phyloP scores from a whole-genome alignment of 805 yeast species.

The Maudiozyma bulderi region DNA sequence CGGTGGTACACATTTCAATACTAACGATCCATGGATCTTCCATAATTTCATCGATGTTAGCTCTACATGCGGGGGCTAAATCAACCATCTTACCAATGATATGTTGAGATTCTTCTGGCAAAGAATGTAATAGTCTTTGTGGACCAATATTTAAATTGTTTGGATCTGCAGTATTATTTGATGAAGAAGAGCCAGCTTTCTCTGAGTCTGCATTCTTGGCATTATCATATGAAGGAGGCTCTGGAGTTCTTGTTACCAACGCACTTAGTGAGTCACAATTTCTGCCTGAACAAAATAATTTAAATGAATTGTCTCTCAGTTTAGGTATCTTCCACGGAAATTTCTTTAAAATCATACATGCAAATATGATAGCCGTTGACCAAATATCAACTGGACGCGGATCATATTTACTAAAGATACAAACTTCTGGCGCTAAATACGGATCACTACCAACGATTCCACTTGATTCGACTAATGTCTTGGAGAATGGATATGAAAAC shows the following conservation, averaged over 20 bases:
- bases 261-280: constrained; percentile 60
- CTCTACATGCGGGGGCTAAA: constrained; percentile 77
- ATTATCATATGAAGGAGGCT: constrained; percentile 32
- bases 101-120: constrained; percentile 60
- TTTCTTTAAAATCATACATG: constrained; percentile 84
- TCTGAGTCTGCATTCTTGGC: not conserved
- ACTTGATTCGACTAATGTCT: constrained; percentile 60
- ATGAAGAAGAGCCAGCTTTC: constrained; percentile 5
- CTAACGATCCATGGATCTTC: constrained; percentile 58
- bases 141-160: constrained; percentile 69
- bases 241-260: constrained; percentile 45
- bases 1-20: constrained; percentile 54
- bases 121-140: constrained; percentile 56
- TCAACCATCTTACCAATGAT: constrained; percentile 71
- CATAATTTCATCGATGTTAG: constrained; percentile 71
- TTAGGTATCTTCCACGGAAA: constrained; percentile 95
- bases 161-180: constrained; percentile 29
- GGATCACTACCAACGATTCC: constrained; percentile 92
- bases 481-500: constrained; percentile 77
- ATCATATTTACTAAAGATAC: constrained; percentile 72
- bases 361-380: constrained; percentile 85
- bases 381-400: constrained; percentile 92
- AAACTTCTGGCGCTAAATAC: constrained; percentile 84
- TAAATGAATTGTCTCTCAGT: constrained; percentile 69
- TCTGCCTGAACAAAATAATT: constrained; percentile 66